Evolutionary conservation across 306 rosid genomes (phyloP).

Genomic region (Rosa persica): DNA sequence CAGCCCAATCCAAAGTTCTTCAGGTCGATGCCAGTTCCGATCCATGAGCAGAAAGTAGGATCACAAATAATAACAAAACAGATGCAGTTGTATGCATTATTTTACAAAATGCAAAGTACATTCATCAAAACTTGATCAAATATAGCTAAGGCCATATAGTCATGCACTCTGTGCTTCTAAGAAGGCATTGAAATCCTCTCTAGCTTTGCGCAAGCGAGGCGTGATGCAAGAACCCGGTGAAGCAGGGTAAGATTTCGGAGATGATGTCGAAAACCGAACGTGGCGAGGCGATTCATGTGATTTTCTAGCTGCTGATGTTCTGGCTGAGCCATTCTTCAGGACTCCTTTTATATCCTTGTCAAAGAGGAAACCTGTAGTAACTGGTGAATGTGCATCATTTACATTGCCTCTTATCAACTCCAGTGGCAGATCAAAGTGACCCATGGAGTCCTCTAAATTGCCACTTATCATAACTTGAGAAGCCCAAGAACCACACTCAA

Average conservation of each 20-base stretch:
- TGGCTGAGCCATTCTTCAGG: constrained; percentile 48
- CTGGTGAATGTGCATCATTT: constrained; percentile 54
- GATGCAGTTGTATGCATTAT: background rate
- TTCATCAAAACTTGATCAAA: background rate
- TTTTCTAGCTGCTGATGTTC: constrained; percentile 43
- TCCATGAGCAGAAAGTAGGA: background rate
- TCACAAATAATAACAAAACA: background rate
- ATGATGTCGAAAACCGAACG: constrained; percentile 61
- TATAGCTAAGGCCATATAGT: constrained; percentile 11
- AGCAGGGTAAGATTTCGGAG: constrained; percentile 50
- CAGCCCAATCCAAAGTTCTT: background rate
- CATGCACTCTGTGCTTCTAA: constrained; percentile 69
- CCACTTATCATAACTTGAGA: constrained; percentile 49
- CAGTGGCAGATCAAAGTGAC: constrained; percentile 74
- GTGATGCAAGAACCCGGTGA: constrained; percentile 64
- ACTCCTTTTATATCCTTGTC: constrained; percentile 61
- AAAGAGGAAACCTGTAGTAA: constrained; percentile 42
- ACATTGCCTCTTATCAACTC: constrained; percentile 53
- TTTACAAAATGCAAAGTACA: background rate
- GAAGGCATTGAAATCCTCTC: constrained; percentile 73
- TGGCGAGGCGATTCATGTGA: constrained; percentile 54
- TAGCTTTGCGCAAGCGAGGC: constrained; percentile 67
- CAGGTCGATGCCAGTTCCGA: background rate
- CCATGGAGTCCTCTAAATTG: constrained; percentile 43
- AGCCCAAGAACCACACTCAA: constrained; percentile 98